These are phyloP conservation scores for Inga oerstediana DNA, from an alignment of 306 rosid genomes.

Conservation along the genomic window DNA sequence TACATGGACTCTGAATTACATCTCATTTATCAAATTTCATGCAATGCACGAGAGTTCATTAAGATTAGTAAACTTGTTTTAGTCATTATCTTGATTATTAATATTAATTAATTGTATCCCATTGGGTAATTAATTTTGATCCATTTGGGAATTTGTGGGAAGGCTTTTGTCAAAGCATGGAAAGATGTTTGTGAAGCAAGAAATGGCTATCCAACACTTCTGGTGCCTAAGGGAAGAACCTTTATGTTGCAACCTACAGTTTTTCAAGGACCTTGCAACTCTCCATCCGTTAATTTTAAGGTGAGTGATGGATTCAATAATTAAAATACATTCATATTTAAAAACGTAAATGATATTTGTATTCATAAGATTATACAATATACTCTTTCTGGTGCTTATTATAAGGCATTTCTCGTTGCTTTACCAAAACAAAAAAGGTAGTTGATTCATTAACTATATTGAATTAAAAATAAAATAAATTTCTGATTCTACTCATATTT, in stretches of 20 bases:
- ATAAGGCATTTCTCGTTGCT: background rate
- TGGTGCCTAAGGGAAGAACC: slow-evolving; percentile 39
- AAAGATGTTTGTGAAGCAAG: slow-evolving; percentile 34
- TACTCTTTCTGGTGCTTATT: no score
- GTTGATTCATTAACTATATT: no score
- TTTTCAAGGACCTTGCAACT: slow-evolving; percentile 62
- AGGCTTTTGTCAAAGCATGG: slow-evolving; percentile 71
- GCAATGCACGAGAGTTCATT: background rate
- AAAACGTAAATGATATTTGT: no score
- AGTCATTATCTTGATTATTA: background rate
- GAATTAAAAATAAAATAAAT: no score
- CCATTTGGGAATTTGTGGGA: background rate
- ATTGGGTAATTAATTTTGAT: background rate
- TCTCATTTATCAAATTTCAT: background rate
- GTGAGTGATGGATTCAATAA: slow-evolving; percentile 19
- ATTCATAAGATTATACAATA: no score
- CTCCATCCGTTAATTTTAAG: slow-evolving; percentile 36
- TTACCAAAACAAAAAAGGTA: no score
- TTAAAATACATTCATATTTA: background rate
- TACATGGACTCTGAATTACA: background rate
- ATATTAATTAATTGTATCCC: background rate
- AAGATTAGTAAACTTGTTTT: background rate
- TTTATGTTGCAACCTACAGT: slow-evolving; percentile 46
- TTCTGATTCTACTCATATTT: background rate
- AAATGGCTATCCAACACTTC: slow-evolving; percentile 32